Base-by-base conservation (phyloP, 352 stramenopile genomes). In the Phytophthora sojae region DNA sequence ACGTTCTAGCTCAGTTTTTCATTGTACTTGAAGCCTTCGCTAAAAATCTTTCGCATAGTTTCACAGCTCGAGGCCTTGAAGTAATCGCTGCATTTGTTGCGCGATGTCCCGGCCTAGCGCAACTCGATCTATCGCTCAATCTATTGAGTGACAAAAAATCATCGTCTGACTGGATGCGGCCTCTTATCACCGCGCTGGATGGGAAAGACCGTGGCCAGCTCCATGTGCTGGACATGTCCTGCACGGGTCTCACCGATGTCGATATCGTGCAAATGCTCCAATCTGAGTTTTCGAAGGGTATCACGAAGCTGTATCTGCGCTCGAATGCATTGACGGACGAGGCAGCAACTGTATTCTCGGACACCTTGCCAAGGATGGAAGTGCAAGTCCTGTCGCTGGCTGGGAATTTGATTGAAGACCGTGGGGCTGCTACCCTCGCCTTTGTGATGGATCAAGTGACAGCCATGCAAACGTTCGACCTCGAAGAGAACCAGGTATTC, bases 51-150 rank as follows among this genome's bases (percentile, higher is more conserved):
- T 21, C 49, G 9, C 9, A 49, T 62, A 69, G 61, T 14, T 89
- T 90, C 57, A 75, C 71, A 21, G 47, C 63, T 11, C 49, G 35
- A 17, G 80, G 71, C 3, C 47, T 83, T 1, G 35, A 37, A 11
- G 15, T 37, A 15, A 25, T 90, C 17, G 47, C 68, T 1, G 17
- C 25, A 1, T 63, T 91, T 44, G 56, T 91, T 19, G 2, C 37
- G 5, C 64, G 67, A 37, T 83, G 77, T 12, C 73, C 77, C 0
- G 44, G 26, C 6, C 72, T 91, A 0, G 49, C 55, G 49, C 32
- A 76, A 2, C 26, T 89, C 15, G 83, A 91, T 64, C n/a, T 91
- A 11, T 91, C 83, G 4, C 58, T 91, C 19, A 91, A 91, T 52
- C 42, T 64, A 2, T 17, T 82, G 2, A 15, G 45, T 29, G 52